Evolutionary conservation across 2,329 filamentous ascomycete species (phyloP).

Genomic region (Sarocladium kiliense): DNA sequence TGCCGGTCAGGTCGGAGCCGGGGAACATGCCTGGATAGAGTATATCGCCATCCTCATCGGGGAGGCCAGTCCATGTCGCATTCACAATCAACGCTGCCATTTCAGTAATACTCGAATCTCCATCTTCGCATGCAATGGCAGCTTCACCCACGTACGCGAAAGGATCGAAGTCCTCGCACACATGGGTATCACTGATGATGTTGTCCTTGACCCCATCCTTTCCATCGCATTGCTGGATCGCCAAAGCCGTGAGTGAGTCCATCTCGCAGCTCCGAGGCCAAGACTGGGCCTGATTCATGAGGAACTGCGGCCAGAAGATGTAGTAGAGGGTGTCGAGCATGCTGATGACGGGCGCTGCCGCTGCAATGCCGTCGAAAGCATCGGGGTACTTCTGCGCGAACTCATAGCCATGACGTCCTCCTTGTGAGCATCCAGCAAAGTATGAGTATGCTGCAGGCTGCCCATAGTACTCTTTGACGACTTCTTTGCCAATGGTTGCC

Average conservation of each 20-base stretch:
- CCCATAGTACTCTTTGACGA: conserved; percentile 38
- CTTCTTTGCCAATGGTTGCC: conserved; percentile 34
- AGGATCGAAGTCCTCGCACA: conserved; percentile 1
- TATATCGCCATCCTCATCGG: not conserved
- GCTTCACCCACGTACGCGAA: not conserved
- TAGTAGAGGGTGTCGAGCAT: conserved; percentile 18
- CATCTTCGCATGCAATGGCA: not conserved
- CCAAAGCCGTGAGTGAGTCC: not conserved
- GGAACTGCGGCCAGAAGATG: conserved; percentile 7
- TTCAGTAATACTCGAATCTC: conserved; percentile 1
- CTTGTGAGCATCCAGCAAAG: conserved; percentile 48
- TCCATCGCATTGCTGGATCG: conserved; percentile 6
- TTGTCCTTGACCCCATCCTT: conserved; percentile 8
- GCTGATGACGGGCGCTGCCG: conserved; percentile 37
- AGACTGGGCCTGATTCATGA: conserved; percentile 1
- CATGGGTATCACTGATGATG: not conserved
- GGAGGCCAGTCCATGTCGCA: conserved; percentile 14
- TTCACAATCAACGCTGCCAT: conserved; percentile 14
- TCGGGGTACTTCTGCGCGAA: conserved; percentile 45
- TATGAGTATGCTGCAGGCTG: conserved; percentile 36
- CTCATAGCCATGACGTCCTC: conserved; percentile 49
- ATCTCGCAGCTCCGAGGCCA: conserved; percentile 8
- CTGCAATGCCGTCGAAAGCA: conserved; percentile 49
- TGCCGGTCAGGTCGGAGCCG: not conserved
- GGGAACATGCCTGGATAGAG: conserved; percentile 1